Base-by-base conservation (phyloP, 2,329 filamentous ascomycete genomes). In the Plenodomus lindquistii region DNA sequence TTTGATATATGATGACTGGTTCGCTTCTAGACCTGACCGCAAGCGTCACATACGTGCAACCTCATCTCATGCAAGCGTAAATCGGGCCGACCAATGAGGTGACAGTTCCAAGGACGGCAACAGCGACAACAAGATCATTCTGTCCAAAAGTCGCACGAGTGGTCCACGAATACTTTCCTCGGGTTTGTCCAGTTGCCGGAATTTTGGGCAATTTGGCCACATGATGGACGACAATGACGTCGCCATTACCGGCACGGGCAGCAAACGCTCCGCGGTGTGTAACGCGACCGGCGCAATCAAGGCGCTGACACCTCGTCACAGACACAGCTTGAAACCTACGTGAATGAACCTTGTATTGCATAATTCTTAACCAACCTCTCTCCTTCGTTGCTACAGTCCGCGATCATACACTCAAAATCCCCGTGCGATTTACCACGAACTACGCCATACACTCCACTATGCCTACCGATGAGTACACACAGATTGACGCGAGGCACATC, bases 401-500 rank as follows among this genome's bases (percentile, higher is more conserved):
- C n/a, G 11, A 15, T 31, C 27, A 4, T 13, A 4, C 27, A 31
- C 11, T 31, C 11, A 4, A 11, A 31, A 31, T 8, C 27, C n/a
- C 27, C 15, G 27, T 8, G 11, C 27, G 15, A 7, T 15, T 13
- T 4, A 4, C 27, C 15, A 15, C 27, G 27, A 31, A 15, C 6
- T 13, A 31, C 10, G 11, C 27, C 27, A 8, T 13, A 31, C 6
- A 31, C 6, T 15, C 11, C 35, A 16, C 73, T 67, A 48, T 50
- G 46, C 37, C 39, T 13, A 11, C 48, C n/a, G 36, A 74, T 62
- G 19, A 75, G 57, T 15, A 59, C 41, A 13, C 50, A 3, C 39
- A 50, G n/a, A 42, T 56, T 2, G 41, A 54, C 19, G 41, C 44
- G 9, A 6, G 21, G 5, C 11, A 51, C 6, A 52, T 58, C 24